Evolutionary conservation across 305 asterid genomes (phyloP).

Genomic region (Galium porrigens): DNA sequence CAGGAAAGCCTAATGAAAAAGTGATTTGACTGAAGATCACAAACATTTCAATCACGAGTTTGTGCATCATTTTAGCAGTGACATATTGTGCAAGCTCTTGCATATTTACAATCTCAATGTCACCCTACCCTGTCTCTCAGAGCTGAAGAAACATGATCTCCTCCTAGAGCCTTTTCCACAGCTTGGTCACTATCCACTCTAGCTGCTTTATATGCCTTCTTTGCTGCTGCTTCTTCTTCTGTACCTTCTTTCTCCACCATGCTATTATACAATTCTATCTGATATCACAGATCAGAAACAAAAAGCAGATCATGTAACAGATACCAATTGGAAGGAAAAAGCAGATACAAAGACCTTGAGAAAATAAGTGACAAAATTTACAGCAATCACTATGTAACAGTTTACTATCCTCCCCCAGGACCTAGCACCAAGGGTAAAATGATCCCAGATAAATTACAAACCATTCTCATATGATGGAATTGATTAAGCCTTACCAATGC

Average conservation of each 20-base stretch:
- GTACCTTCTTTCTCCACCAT: constrained; percentile 74
- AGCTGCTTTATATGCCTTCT: constrained; percentile 74
- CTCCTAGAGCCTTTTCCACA: constrained; percentile 52
- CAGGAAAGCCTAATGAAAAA: constrained; percentile 4
- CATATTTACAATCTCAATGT: constrained; percentile 5
- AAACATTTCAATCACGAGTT: constrained; percentile 9
- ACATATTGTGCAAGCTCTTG: constrained; percentile 9
- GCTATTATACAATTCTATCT: constrained; percentile 76
- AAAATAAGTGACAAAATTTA: neutral
- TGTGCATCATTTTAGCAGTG: constrained; percentile 6
- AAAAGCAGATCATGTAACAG: neutral
- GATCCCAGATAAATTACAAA: constrained; percentile 1
- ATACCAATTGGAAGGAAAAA: neutral
- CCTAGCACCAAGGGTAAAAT: neutral
- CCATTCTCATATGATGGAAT: neutral
- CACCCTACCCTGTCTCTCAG: constrained; percentile 70
- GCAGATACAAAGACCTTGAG: neutral
- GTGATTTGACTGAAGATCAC: neutral
- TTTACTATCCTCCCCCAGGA: neutral
- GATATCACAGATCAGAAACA: constrained; percentile 13
- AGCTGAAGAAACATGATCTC: constrained; percentile 69
- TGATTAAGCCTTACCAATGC: neutral
- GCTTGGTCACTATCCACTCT: constrained; percentile 53
- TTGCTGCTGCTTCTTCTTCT: constrained; percentile 63
- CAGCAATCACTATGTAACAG: neutral